phyloP scores from a whole-genome alignment of 768 basidiomycete genomes.

The Cystofilobasidium capitatum region DNA sequence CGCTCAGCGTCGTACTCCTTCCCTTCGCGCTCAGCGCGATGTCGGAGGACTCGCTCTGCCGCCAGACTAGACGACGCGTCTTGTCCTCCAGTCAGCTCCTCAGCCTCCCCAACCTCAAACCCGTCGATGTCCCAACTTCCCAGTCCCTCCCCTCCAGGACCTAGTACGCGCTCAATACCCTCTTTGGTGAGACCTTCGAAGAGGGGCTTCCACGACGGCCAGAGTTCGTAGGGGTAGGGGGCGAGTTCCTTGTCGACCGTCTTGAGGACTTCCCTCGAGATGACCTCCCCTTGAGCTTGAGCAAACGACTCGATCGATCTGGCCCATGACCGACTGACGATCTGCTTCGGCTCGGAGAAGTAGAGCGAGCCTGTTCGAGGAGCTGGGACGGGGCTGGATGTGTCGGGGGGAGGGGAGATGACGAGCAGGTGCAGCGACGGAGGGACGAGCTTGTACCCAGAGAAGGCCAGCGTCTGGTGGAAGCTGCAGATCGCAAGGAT shows the following conservation, averaged over 20 bases:
- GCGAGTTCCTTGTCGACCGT: slow-evolving; percentile 23
- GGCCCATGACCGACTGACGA: slow-evolving; percentile 9
- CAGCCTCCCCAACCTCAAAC: slow-evolving; percentile 18
- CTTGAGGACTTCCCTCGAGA: slow-evolving; percentile 8
- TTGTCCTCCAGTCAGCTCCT: not conserved
- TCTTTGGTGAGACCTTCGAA: not conserved
- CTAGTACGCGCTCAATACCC: not conserved
- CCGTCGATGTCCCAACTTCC: slow-evolving; percentile 24
- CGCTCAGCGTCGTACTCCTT: not conserved
- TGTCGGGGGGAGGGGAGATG: slow-evolving; percentile 7
- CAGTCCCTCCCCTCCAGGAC: not conserved
- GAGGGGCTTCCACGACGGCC: slow-evolving; percentile 3
- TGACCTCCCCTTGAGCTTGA: not conserved
- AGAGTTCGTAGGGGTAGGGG: slow-evolving; percentile 19
- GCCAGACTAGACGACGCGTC: not conserved
- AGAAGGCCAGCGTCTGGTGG: slow-evolving; percentile 10
- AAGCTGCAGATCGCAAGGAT: not conserved
- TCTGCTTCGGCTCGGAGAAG: slow-evolving; percentile 13
- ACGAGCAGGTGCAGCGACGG: slow-evolving; percentile 15
- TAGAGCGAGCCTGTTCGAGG: slow-evolving; percentile 15
- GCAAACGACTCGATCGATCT: not conserved
- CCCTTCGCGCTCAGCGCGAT: slow-evolving; percentile 5
- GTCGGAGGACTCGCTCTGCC: slow-evolving; percentile 20
- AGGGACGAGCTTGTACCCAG: slow-evolving; percentile 21
- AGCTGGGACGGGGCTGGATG: not conserved